Evolutionary conservation across 805 yeast genomes (phyloP).

Genomic region (Wickerhamiella vanderwaltii): DNA sequence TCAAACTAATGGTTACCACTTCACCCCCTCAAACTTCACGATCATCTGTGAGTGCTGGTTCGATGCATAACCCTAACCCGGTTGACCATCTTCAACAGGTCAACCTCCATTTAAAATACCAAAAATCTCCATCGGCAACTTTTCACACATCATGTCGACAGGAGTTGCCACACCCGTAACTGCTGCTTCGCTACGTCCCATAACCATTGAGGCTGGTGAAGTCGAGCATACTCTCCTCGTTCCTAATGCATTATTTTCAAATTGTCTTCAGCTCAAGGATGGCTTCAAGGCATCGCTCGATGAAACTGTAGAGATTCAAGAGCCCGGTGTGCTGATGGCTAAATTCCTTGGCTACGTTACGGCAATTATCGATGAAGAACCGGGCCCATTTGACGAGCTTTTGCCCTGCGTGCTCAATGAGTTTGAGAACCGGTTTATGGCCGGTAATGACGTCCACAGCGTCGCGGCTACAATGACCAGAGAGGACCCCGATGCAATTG

Average conservation of each 20-base stretch:
- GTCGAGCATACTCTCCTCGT: constrained; percentile 81
- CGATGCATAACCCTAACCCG: constrained; percentile 10
- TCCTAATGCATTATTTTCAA: constrained; percentile 67
- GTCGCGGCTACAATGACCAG: constrained; percentile 62
- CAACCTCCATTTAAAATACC: constrained; percentile 1
- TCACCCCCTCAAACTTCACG: too few relatives aligned
- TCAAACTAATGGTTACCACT: too few relatives aligned
- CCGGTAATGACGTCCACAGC: constrained; percentile 73
- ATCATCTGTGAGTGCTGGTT: too few relatives aligned
- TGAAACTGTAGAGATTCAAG: constrained; percentile 76
- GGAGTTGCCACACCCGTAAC: constrained; percentile 34
- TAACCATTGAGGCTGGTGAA: constrained; percentile 71
- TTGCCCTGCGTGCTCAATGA: constrained; percentile 61
- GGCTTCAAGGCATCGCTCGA: constrained; percentile 55
- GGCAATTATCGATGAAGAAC: constrained; percentile 27
- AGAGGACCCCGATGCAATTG: constrained; percentile 57
- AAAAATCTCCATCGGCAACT: neutral
- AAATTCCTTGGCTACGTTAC: constrained; percentile 58
- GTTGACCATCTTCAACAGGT: constrained; percentile 10
- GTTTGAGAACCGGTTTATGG: constrained; percentile 69
- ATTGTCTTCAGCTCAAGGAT: constrained; percentile 77
- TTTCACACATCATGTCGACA: constrained; percentile 22
- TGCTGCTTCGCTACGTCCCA: constrained; percentile 56
- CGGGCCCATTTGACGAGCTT: constrained; percentile 55
- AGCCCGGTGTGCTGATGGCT: constrained; percentile 74